These are phyloP conservation scores for Fusarium tanahbumbuense DNA, from an alignment of 2,329 filamentous ascomycete genomes.

Conservation along the genomic window DNA sequence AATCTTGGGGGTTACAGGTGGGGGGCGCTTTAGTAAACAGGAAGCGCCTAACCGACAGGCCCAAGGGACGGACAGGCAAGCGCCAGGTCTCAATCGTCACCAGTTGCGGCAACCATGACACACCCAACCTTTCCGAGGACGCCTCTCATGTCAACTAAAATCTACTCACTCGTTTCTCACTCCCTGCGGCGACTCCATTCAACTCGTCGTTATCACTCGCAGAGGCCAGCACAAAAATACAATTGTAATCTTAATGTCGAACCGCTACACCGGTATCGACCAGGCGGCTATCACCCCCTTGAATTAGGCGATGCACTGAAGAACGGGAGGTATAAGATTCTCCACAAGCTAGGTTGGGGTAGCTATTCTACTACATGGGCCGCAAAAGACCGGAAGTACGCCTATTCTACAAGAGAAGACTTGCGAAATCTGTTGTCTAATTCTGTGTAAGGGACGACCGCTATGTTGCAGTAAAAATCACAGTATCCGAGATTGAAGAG, in stretches of 20 bases:
- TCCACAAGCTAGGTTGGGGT: slow-evolving; percentile 59
- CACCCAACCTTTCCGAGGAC: background rate
- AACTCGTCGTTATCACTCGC: background rate
- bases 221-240: background rate
- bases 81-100: too few species aligned
- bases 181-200: background rate
- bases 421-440: too few species aligned
- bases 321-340: slow-evolving; percentile 54
- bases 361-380: slow-evolving; percentile 60
- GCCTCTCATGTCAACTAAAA: background rate
- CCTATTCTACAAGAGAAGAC: too few species aligned
- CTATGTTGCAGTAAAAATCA: slow-evolving; percentile 36
- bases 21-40: too few species aligned
- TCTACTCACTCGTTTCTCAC: too few species aligned
- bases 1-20: too few species aligned
- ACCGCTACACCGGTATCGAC: slow-evolving; percentile 43
- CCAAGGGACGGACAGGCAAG: too few species aligned
- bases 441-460: background rate
- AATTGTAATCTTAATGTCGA: background rate
- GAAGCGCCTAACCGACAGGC: too few species aligned
- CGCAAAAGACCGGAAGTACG: slow-evolving; percentile 49
- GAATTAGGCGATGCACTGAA: slow-evolving; percentile 54
- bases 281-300: slow-evolving; percentile 57
- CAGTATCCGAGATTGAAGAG: background rate
- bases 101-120: background rate